Evolutionary conservation across 2,329 filamentous ascomycete species (phyloP).

Genomic region (Monosporascus sp.): DNA sequence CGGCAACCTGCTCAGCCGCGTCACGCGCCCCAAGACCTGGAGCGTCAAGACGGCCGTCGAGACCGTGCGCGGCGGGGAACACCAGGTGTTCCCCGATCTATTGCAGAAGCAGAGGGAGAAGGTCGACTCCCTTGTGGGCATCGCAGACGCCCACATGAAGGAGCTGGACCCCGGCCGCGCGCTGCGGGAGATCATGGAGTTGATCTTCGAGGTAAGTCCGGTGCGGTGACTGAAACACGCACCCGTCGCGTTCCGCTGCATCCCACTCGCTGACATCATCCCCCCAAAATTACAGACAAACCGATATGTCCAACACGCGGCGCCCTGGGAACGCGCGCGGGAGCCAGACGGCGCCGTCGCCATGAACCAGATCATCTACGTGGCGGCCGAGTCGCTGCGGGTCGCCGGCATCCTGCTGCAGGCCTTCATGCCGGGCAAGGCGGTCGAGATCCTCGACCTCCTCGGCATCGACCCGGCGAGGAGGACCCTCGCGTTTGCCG

Average conservation of each 20-base stretch:
- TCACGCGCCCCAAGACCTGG: constrained; percentile 66
- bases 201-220: constrained; percentile 50
- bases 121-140: constrained; percentile 32
- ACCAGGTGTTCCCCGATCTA: constrained; percentile 16
- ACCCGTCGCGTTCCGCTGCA: not conserved
- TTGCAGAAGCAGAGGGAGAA: constrained; percentile 31
- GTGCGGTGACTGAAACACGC: not conserved
- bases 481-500: constrained; percentile 58
- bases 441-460: constrained; percentile 65
- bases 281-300: constrained; percentile 48
- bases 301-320: constrained; percentile 55
- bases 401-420: constrained; percentile 80
- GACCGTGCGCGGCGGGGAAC: constrained; percentile 3
- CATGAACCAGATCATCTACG: constrained; percentile 60
- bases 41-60: constrained; percentile 56
- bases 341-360: constrained; percentile 30
- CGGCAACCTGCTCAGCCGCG: constrained; percentile 72
- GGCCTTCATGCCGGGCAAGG: constrained; percentile 82
- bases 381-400: constrained; percentile 69
- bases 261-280: not conserved
- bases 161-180: constrained; percentile 59
- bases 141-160: constrained; percentile 53
- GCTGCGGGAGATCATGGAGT: constrained; percentile 57
- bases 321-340: constrained; percentile 60
- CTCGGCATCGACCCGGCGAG: constrained; percentile 63